Base-by-base conservation (phyloP, 1,284 basidiomycete species). In the Flammula alnicola region DNA sequence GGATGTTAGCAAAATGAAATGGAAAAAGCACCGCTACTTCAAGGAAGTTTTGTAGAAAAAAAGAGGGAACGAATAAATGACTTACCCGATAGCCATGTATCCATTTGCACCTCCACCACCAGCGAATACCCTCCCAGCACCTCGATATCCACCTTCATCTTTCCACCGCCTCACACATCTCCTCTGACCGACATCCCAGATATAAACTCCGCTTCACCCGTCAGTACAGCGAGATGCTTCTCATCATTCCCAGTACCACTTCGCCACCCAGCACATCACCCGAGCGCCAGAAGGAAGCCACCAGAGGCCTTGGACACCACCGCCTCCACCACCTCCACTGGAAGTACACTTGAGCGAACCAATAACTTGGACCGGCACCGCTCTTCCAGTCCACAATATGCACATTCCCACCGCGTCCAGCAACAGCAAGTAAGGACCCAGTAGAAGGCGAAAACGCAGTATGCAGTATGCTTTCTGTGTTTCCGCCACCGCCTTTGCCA, bases 311-410 rank as follows among this genome's bases (percentile, higher is more conserved):
- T 84, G 83, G n/a, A 93, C 81, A 1, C 72, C 74, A 1, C 74
- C 72, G 2, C 71, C 73, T 9, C 72, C 70, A 3, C 72, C 71
- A 8, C 69, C 67, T 5, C 67, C 67, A 20, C 49, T 53, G 3
- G 59, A 57, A 39, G 68, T 89, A 84, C 75, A 91, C 80, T 95
- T 95, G 55, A 99, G 73, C 49, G 84, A 88, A 1, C 86, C 91
- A 9, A 97, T 78, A 4, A 97, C 88, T 58, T 94, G 91, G n/a
- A 0, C 91, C 93, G 3, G 89, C 86, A 9, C 86, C 86, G 17
- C 81, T 79, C 53, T 83, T 83, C 94, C 95, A 98, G 64, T 98
- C 94, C 3, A 98, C 82, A 8, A 99, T 77, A 60, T 96, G 92
- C 7, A 98, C 85, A 53, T 88, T 81, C 0, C 96, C 96, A 12